A percentile compares a stretch with the other conserved stretches of the same genome.
These are phyloP conservation scores for Hansfordia pulvinata DNA, from an alignment of 2,329 filamentous ascomycete genomes.

Conservation along the genomic window DNA sequence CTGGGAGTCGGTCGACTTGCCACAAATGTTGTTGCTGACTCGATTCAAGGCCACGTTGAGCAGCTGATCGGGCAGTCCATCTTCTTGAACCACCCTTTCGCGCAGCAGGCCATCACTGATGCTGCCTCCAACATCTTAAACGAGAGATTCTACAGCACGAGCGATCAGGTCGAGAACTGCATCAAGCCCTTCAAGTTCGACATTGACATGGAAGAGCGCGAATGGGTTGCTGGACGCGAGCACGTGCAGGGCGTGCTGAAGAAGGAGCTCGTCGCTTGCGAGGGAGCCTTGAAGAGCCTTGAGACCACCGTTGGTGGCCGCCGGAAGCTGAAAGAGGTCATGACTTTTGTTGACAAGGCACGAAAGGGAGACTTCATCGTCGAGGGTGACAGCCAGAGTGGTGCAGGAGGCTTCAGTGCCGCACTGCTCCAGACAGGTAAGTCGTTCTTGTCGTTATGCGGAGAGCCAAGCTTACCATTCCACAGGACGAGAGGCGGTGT, in stretches of 20 bases:
- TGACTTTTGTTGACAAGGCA: constrained; percentile 81
- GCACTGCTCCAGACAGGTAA: constrained; percentile 71
- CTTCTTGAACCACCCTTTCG: constrained; percentile 83
- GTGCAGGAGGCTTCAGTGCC: constrained; percentile 87
- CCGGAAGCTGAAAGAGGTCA: constrained; percentile 78
- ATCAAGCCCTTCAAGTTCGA: constrained; percentile 99
- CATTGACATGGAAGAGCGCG: constrained; percentile 82
- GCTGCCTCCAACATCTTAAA: constrained; percentile 82
- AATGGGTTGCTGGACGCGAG: constrained; percentile 78
- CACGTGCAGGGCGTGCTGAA: constrained; percentile 74
- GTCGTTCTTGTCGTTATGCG: constrained; percentile 9
- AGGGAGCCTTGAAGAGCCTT: constrained; percentile 60
- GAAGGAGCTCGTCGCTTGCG: constrained; percentile 73
- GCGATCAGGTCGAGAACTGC: constrained; percentile 95
- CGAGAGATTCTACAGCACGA: constrained; percentile 91
- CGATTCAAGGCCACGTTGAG: constrained; percentile 78
- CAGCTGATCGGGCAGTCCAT: constrained; percentile 65
- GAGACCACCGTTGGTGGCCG: constrained; percentile 69
- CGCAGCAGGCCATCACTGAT: constrained; percentile 82
- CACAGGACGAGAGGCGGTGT: constrained; percentile 78
- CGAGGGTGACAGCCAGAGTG: constrained; percentile 70
- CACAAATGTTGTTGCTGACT: constrained; percentile 77
- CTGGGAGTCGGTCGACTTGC: constrained; percentile 85
- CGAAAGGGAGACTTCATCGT: constrained; percentile 73
- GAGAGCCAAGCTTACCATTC: constrained; percentile 13